These are phyloP conservation scores for Coccomyxa subellipsoidea DNA, from an alignment of 163 green algal genomes.

Conservation along the genomic window DNA sequence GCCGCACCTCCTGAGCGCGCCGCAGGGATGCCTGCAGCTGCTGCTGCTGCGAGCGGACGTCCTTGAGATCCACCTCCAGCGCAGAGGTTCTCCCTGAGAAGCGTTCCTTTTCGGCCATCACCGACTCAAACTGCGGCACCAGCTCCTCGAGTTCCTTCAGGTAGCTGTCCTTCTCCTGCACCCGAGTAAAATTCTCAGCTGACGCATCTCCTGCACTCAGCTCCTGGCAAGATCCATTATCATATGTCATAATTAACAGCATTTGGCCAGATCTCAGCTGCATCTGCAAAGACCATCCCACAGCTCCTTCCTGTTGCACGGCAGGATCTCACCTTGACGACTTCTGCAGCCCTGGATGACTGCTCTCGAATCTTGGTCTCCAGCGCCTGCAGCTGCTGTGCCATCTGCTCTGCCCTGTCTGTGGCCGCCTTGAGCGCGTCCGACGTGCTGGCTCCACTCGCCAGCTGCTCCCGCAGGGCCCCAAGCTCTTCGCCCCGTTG, in stretches of 20 bases:
- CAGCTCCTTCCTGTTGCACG: no score
- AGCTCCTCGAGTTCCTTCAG: conserved; percentile 32
- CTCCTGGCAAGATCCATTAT: no score
- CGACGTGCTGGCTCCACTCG: neutral
- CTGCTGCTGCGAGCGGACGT: neutral
- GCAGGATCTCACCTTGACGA: neutral
- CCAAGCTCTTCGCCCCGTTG: neutral
- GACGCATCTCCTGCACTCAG: no score
- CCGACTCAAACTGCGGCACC: conserved; percentile 21
- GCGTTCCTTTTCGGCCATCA: conserved; percentile 16
- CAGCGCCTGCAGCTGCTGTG: neutral
- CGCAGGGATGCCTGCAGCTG: neutral
- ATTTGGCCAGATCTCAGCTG: no score
- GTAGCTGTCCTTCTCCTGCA: conserved; percentile 31
- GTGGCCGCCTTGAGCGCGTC: neutral
- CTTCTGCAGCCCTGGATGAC: neutral
- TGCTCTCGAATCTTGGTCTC: conserved; percentile 6
- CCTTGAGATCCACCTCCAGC: neutral
- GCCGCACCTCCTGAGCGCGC: neutral
- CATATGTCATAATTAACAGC: no score
- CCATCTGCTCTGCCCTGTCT: neutral
- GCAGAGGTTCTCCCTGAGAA: neutral
- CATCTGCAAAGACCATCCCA: no score
- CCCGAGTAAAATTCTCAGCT: no score
- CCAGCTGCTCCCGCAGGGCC: neutral